Evolutionary conservation across 345 rosid species (phyloP).

Genomic region (Linum tenue): DNA sequence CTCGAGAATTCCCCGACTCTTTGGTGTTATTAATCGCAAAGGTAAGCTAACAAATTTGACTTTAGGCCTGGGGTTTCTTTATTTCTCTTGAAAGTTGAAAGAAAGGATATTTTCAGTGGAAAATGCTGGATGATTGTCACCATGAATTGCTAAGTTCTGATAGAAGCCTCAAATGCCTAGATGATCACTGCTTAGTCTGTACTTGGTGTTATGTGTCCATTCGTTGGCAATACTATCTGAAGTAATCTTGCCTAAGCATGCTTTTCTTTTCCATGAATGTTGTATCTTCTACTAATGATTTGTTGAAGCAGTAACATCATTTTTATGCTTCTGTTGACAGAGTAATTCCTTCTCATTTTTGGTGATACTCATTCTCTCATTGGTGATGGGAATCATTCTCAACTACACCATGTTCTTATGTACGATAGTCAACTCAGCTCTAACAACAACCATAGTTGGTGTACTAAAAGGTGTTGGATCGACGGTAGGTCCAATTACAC

Average conservation of each 20-base stretch:
- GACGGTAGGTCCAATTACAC: constrained; percentile 44
- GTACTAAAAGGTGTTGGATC: constrained; percentile 97
- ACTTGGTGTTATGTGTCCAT: too few species aligned
- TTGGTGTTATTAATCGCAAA: constrained; percentile 58
- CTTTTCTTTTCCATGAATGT: not conserved
- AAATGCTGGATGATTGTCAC: too few species aligned
- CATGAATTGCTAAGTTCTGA: too few species aligned
- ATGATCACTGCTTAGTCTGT: too few species aligned
- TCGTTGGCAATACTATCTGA: too few species aligned
- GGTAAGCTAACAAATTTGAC: constrained; percentile 40
- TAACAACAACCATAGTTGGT: constrained; percentile 94
- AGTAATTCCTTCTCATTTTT: constrained; percentile 65
- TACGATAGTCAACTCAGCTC: constrained; percentile 92
- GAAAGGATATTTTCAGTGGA: too few species aligned
- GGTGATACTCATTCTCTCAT: constrained; percentile 53
- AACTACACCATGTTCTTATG: constrained; percentile 96
- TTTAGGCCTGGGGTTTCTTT: not conserved
- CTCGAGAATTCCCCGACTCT: constrained; percentile 88
- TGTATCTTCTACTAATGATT: too few species aligned
- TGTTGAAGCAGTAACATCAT: not conserved
- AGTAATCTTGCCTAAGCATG: too few species aligned
- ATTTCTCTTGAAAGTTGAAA: not conserved
- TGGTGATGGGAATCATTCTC: constrained; percentile 89
- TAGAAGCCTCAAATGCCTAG: too few species aligned
- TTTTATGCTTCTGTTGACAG: constrained; percentile 29